Conservation (phyloP, 106 monocot species). For the Agapanthus africanus region DNA sequence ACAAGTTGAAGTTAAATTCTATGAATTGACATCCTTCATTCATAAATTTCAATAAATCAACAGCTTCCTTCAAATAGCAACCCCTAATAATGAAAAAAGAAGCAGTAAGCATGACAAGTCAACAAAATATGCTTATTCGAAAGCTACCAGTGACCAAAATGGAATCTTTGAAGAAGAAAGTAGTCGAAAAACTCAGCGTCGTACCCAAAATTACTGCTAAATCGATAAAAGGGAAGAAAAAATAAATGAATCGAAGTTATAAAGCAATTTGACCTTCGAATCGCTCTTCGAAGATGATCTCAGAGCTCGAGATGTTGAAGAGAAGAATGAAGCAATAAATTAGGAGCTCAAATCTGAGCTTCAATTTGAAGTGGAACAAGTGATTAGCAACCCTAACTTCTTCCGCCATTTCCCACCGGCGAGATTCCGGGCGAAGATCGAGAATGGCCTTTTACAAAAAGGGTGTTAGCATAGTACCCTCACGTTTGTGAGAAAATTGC, state of each 20-base stretch:
- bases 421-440: too few species aligned
- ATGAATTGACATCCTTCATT: too few species aligned
- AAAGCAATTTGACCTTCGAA: conserved; percentile 53
- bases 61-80: too few species aligned
- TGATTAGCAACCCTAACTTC: background rate
- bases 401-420: conserved; percentile 16
- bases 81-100: background rate
- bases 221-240: too few species aligned
- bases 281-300: conserved; percentile 87
- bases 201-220: too few species aligned
- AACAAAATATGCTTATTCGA: background rate
- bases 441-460: too few species aligned
- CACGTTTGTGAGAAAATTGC: too few species aligned
- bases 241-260: background rate
- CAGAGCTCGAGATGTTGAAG: conserved; percentile 26
- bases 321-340: conserved; percentile 14
- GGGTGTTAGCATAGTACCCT: too few species aligned
- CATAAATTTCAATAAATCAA: too few species aligned
- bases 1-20: too few species aligned
- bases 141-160: background rate
- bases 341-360: conserved; percentile 4
- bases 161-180: background rate
- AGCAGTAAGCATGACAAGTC: background rate
- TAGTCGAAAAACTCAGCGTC: background rate
- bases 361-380: conserved; percentile 1